Evolutionary conservation across 2,329 filamentous ascomycete genomes (phyloP).

Genomic region (Cryphonectria parasitica): DNA sequence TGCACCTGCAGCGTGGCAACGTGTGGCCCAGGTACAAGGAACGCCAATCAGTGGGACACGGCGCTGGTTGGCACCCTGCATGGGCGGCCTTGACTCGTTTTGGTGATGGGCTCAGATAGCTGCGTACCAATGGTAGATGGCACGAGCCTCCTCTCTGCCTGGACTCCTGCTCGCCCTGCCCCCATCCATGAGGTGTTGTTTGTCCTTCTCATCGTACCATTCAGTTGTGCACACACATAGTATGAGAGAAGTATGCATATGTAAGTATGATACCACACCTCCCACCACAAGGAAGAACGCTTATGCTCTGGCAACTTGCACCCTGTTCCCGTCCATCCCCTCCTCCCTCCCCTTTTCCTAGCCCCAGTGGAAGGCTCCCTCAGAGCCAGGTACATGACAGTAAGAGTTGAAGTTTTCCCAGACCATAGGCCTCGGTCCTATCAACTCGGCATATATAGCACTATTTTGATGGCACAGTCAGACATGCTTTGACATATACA

Average conservation of each 20-base stretch:
- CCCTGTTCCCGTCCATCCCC: too few species aligned
- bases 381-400: too few species aligned
- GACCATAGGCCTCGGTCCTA: too few species aligned
- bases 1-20: background rate
- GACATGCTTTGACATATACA: too few species aligned
- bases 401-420: too few species aligned
- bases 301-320: background rate
- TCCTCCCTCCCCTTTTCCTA: background rate
- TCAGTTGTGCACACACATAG: background rate
- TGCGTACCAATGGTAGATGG: background rate
- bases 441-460: too few species aligned
- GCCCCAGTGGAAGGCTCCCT: too few species aligned
- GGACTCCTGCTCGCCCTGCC: background rate
- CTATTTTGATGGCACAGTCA: too few species aligned
- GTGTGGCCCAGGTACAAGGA: conserved; percentile 1
- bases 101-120: background rate
- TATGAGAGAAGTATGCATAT: background rate
- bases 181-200: background rate
- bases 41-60: conserved; percentile 3
- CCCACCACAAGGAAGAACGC: background rate
- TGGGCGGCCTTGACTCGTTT: background rate
- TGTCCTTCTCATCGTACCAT: background rate
- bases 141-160: background rate
- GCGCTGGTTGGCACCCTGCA: background rate
- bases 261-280: background rate